A percentile compares a stretch with the other conserved stretches of the same genome.
phyloP scores from a whole-genome alignment of 139 green algal species.

The Tetraselmis striata region DNA sequence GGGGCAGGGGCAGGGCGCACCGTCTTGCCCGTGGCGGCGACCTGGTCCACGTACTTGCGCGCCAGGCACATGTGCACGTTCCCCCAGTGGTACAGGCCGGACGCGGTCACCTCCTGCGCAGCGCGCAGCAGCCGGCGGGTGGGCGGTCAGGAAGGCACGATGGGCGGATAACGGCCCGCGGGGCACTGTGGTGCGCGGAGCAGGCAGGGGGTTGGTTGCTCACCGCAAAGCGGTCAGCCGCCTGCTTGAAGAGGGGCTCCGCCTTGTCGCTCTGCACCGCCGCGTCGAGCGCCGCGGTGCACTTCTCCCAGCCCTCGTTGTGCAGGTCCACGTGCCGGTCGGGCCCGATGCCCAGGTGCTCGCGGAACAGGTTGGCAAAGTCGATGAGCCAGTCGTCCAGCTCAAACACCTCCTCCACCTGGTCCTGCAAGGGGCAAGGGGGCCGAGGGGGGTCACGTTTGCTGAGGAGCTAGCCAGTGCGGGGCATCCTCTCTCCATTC shows the following conservation, averaged over 20 bases:
- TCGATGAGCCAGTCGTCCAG: slow-evolving; percentile 88
- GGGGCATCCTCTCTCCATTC: no score
- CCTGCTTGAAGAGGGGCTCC: slow-evolving; percentile 63
- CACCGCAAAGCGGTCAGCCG: slow-evolving; percentile 66
- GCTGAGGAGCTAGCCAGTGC: no score
- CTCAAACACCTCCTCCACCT: slow-evolving; percentile 37
- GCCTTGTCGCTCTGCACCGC: slow-evolving; percentile 49
- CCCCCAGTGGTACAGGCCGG: slow-evolving; percentile 55
- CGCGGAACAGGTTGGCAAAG: slow-evolving; percentile 79
- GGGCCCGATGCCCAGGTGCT: slow-evolving; percentile 58
- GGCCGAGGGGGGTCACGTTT: no score
- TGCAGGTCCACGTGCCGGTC: slow-evolving; percentile 71
- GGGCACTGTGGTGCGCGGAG: no score
- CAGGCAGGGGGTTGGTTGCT: not conserved
- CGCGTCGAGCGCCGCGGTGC: slow-evolving; percentile 48
- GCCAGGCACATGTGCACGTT: slow-evolving; percentile 59
- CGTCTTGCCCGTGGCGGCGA: slow-evolving; percentile 11
- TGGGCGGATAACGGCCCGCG: no score
- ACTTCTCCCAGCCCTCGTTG: slow-evolving; percentile 44
- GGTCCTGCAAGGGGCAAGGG: not conserved
- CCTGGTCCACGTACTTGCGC: slow-evolving; percentile 27
- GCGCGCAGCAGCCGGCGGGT: no score
- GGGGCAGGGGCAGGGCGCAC: no score
- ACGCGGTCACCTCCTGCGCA: slow-evolving; percentile 26
- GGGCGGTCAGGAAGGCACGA: not conserved